phyloP scores from a whole-genome alignment of 805 yeast species.

The Lipomyces mesembrius region DNA sequence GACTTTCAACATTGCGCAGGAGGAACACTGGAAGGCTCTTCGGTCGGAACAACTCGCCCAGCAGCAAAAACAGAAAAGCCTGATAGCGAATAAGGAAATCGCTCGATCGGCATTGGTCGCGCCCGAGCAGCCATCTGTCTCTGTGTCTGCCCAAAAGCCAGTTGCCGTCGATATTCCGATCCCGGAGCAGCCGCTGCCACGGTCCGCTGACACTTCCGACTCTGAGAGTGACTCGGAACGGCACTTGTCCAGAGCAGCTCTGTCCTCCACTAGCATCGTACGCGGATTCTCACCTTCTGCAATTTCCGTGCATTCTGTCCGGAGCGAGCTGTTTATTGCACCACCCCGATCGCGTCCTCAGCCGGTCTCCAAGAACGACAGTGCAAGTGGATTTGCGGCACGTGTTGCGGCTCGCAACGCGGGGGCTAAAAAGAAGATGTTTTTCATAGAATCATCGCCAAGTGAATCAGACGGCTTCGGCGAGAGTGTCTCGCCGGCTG shows the following conservation, averaged over 20 bases:
- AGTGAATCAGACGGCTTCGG: conserved; percentile 45
- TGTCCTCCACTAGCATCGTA: conserved; percentile 41
- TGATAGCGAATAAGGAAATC: not conserved
- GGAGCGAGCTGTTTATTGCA: conserved; percentile 29
- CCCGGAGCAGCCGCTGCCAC: not conserved
- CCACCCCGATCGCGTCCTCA: conserved; percentile 12
- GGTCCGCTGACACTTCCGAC: not conserved
- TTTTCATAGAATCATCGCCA: conserved; percentile 49
- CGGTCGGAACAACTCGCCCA: conserved; percentile 12
- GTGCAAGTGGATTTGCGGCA: not conserved
- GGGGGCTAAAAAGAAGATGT: conserved; percentile 42
- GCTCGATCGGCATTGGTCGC: not conserved
- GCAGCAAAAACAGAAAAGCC: not conserved
- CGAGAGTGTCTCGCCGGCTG: conserved; percentile 36
- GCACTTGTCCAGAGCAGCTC: conserved; percentile 9
- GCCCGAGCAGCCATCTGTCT: conserved; percentile 5
- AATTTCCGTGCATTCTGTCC: conserved; percentile 44
- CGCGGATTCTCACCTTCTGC: conserved; percentile 49
- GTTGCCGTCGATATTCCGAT: not conserved
- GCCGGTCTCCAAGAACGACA: conserved; percentile 7
- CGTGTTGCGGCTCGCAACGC: not conserved
- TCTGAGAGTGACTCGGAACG: conserved; percentile 12
- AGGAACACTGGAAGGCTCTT: conserved; percentile 23
- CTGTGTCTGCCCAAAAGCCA: not conserved
- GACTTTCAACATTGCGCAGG: conserved; percentile 36